Conservation (phyloP, 495 filamentous ascomycete species). For the Articulospora tetracladia region DNA sequence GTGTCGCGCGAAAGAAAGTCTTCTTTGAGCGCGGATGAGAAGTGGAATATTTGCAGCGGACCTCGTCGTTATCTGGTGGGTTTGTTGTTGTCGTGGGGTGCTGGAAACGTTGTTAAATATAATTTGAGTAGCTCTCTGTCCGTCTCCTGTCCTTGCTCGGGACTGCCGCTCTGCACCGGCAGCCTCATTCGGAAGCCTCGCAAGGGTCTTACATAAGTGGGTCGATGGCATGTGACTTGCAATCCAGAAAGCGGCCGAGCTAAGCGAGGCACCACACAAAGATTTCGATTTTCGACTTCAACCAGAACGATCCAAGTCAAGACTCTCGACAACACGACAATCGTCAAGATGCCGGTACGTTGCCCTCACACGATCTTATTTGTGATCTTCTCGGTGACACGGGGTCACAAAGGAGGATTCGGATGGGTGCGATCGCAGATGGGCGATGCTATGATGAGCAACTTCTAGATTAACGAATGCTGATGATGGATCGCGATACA, state of each 20-base stretch:
- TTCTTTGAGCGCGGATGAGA: too few relatives aligned
- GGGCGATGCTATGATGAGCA: background rate
- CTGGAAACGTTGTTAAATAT: background rate
- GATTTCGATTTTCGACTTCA: constrained; percentile 1
- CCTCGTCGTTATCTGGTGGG: background rate
- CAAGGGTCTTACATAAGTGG: background rate
- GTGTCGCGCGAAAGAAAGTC: background rate
- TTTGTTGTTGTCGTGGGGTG: background rate
- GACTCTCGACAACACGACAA: constrained; percentile 32
- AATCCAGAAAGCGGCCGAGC: background rate
- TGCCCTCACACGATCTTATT: constrained; percentile 9
- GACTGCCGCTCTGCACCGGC: background rate
- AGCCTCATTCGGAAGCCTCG: background rate
- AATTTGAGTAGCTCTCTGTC: background rate
- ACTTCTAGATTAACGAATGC: constrained; percentile 11
- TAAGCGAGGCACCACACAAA: background rate
- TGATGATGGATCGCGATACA: constrained; percentile 39
- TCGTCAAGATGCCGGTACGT: constrained; percentile 83
- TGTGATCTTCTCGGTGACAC: background rate
- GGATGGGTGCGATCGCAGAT: background rate
- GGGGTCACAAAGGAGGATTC: background rate
- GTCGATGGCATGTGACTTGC: background rate
- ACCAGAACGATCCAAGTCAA: constrained; percentile 12
- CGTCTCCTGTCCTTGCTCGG: background rate
- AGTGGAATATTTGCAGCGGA: background rate